phyloP scores from a whole-genome alignment of 768 basidiomycete species.

The Leccinum subgranulosum region DNA sequence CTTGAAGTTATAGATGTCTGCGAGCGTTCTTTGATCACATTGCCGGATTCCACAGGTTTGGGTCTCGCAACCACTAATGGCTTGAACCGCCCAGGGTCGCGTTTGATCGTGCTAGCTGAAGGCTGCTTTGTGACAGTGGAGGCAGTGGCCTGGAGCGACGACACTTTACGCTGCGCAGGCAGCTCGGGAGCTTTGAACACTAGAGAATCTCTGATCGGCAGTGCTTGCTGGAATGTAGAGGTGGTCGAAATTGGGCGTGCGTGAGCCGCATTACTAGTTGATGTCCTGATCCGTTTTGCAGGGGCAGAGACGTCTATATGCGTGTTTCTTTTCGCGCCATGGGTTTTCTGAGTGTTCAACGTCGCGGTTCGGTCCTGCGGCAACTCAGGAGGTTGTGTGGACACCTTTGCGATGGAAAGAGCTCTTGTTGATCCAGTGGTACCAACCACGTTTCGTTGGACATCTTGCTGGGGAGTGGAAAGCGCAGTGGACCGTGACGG shows the following conservation, averaged over 20 bases:
- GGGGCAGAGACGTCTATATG: constrained; percentile 16
- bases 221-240: background rate
- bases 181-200: constrained; percentile 6
- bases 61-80: constrained; percentile 2
- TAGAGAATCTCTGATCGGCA: background rate
- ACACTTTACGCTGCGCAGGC: background rate
- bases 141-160: background rate
- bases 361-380: background rate
- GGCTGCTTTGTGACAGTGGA: background rate
- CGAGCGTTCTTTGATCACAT: background rate
- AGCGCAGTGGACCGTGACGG: no score
- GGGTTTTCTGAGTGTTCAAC: background rate
- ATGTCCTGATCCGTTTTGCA: constrained; percentile 14
- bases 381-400: background rate
- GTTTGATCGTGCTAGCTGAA: background rate
- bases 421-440: background rate
- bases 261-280: background rate
- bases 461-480: no score
- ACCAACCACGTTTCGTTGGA: no score
- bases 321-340: constrained; percentile 15
- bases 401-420: background rate
- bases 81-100: constrained; percentile 16
- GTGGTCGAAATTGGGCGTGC: background rate
- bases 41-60: background rate
- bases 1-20: background rate